phyloP scores from a whole-genome alignment of 129 eudicot species.

The Oenanthe sinensis region DNA sequence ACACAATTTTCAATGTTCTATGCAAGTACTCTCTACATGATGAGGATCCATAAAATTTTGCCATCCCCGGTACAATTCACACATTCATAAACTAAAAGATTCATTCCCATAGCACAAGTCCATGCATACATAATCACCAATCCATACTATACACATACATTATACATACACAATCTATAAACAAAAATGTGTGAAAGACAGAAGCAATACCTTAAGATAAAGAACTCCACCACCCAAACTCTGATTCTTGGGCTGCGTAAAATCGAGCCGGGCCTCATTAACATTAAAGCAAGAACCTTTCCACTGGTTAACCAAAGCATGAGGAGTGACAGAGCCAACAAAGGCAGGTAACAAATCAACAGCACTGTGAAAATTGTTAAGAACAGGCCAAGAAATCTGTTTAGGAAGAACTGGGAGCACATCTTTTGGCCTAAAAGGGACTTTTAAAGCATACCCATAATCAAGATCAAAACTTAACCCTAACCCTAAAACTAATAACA shows the following conservation, averaged over 20 bases:
- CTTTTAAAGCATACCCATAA: conserved; percentile 53
- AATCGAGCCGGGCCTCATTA: conserved; percentile 60
- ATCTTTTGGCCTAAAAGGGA: conserved; percentile 66
- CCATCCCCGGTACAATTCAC: not conserved
- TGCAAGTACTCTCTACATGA: not conserved
- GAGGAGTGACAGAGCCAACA: conserved; percentile 73
- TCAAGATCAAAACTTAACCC: conserved; percentile 37
- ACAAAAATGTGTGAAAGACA: not conserved
- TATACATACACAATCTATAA: not conserved
- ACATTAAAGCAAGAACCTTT: conserved; percentile 79
- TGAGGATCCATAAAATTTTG: not conserved
- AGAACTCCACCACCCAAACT: conserved; percentile 87
- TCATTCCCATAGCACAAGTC: not conserved
- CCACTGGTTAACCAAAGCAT: conserved; percentile 53
- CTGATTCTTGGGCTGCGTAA: conserved; percentile 51
- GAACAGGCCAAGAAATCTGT: conserved; percentile 84
- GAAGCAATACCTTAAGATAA: conserved; percentile 41
- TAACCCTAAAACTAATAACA: conserved; percentile 26
- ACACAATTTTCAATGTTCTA: not conserved
- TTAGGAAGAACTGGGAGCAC: conserved; percentile 81
- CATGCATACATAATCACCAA: not conserved
- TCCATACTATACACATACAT: not conserved
- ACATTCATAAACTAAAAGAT: not conserved
- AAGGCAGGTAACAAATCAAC: conserved; percentile 92
- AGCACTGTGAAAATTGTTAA: conserved; percentile 70